phyloP scores from a whole-genome alignment of 2,329 filamentous ascomycete genomes.

The Fusarium succisae region DNA sequence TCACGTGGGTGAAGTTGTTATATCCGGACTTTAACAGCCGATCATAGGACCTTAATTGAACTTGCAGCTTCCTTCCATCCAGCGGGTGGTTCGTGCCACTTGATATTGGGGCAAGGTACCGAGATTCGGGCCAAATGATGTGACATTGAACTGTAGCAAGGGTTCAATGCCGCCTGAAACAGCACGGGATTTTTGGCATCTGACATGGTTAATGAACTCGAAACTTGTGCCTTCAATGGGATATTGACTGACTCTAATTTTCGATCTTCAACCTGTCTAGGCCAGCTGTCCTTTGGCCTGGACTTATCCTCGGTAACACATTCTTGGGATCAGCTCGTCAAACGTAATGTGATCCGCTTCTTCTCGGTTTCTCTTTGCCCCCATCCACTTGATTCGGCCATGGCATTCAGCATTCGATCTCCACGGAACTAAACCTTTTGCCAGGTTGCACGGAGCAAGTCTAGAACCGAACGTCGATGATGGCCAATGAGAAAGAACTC shows the following conservation, averaged over 20 bases:
- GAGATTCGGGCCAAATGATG: conserved; percentile 14
- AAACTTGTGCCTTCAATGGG: background rate
- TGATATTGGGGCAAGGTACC: background rate
- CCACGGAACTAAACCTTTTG: conserved; percentile 27
- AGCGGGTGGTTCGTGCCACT: conserved; percentile 1
- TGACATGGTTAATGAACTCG: background rate
- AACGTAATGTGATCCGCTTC: conserved; percentile 26
- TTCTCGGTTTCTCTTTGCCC: background rate
- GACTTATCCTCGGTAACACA: conserved; percentile 16
- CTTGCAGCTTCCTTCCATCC: background rate
- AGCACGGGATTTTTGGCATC: background rate
- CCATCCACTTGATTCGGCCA: conserved; percentile 18
- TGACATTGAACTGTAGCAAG: background rate
- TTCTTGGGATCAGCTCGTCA: background rate
- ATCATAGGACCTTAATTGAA: conserved; percentile 22
- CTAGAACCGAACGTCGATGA: background rate
- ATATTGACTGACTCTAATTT: background rate
- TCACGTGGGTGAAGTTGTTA: conserved; percentile 7
- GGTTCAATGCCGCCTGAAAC: background rate
- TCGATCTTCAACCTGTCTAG: background rate
- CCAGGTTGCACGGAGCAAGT: conserved; percentile 3
- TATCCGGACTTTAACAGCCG: conserved; percentile 25
- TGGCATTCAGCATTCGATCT: conserved; percentile 1
- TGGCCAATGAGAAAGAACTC: conserved; percentile 4
- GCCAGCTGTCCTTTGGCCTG: background rate